Evolutionary conservation across 805 yeast species (phyloP), one percentile per base, ranked within the genome.

Genomic region (Cyberlindnera subsufficiens): DNA sequence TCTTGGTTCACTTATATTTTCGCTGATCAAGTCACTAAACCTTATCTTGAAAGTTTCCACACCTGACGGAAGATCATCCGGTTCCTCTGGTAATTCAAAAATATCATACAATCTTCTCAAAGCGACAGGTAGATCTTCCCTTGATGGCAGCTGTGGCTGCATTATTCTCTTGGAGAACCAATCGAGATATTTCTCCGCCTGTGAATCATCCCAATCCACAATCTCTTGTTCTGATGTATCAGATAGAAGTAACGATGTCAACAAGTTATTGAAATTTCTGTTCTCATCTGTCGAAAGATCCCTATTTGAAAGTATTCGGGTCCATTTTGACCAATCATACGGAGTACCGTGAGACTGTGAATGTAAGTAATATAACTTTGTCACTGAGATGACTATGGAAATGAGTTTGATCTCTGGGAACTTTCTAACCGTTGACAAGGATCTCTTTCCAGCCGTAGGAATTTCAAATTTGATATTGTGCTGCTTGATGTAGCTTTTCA

Each of bases 171-270:
- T 66, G 39, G 67, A 61, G 40, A 75, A 67, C 78, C 83, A 76
- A 18, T 69, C 63, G 22, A 80, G 56, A 56, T 78, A 83, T 22
- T 65, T 58, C 4, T 67, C 66, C 3, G 71, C 65, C 42, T 73
- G 65, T 2, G 54, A 52, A n/a, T 71, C 70, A 34, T 68, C 62
- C 82, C 87, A 78, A 13, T 60, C 56, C 10, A 68, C 39, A 4
- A 80, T 53, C 14, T 69, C 70, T 6, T 58, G 42, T 9, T 64
- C 63, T 3, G 58, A 53, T 1, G 65, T 56, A 2, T 54, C 58
- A 1, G 55, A 44, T 7, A 44, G 34, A 25, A 39, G 32, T 19
- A 53, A 19, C 9, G 46, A 37, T 3, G 36, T 33, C 16, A 60
- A 31, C 4, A 44, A 31, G 22, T 29, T 38, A 13, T 42, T 39